A percentile compares a stretch with the other conserved stretches of the same genome.
phyloP scores from a whole-genome alignment of 1,284 basidiomycete genomes.

The Melampsora americana region DNA sequence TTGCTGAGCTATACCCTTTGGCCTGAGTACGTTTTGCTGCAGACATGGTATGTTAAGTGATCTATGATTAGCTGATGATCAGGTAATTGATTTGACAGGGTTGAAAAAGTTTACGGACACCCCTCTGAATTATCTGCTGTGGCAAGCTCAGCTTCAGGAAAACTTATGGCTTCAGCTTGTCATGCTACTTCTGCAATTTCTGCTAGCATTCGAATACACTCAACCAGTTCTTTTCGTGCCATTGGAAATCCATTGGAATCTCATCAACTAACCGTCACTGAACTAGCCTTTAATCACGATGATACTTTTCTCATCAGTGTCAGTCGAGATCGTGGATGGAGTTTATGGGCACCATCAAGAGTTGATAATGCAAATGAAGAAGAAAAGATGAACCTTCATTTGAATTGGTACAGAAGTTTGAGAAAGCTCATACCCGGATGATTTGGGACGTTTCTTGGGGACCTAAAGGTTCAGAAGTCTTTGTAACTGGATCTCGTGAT shows the following conservation, averaged over 20 bases:
- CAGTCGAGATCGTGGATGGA: constrained; percentile 88
- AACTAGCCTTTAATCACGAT: constrained; percentile 80
- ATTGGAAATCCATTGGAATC: constrained; percentile 71
- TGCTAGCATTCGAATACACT: constrained; percentile 80
- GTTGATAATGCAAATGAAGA: neutral
- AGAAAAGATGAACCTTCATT: constrained; percentile 12
- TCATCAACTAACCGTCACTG: constrained; percentile 83
- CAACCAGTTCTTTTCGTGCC: constrained; percentile 66
- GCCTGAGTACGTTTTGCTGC: constrained; percentile 63
- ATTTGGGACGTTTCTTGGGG: constrained; percentile 90
- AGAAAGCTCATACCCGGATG: constrained; percentile 85
- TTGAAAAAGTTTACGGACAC: constrained; percentile 95
- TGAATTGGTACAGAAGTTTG: constrained; percentile 61
- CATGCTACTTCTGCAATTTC: constrained; percentile 81
- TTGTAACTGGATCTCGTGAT: constrained; percentile 90
- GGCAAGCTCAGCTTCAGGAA: constrained; percentile 66
- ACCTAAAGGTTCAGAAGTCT: constrained; percentile 66
- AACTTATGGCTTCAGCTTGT: constrained; percentile 84
- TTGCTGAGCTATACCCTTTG: constrained; percentile 82
- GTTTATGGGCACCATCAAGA: constrained; percentile 62
- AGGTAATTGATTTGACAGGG: constrained; percentile 41
- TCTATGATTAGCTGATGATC: neutral
- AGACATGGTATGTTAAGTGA: neutral
- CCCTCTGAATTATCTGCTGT: constrained; percentile 89
- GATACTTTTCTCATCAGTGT: constrained; percentile 75